Percentiles rank a stretch among this genome's conserved stretches.
Evolutionary conservation across 768 basidiomycete species (phyloP).

Genomic region (Russula brevipes): DNA sequence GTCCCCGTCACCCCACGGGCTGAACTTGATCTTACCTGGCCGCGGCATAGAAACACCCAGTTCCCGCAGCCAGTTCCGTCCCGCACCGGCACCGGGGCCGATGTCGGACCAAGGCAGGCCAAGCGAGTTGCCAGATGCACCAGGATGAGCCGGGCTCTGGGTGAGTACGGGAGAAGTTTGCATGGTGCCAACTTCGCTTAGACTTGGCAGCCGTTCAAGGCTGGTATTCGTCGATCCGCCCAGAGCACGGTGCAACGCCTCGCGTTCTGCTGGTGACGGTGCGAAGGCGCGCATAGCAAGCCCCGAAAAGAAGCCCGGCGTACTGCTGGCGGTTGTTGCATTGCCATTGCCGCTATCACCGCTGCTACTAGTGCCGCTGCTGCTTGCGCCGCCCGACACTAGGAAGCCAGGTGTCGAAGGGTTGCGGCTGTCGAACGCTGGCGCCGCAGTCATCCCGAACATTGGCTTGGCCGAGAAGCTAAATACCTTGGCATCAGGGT

Average conservation of each 20-base stretch:
- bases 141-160: slow-evolving; percentile 33
- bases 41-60: slow-evolving; percentile 45
- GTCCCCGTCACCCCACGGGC: slow-evolving; percentile 79
- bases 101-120: slow-evolving; percentile 26
- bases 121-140: slow-evolving; percentile 13
- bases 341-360: background rate
- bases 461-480: slow-evolving; percentile 40
- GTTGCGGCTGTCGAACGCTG: slow-evolving; percentile 24
- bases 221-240: slow-evolving; percentile 70
- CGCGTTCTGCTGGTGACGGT: slow-evolving; percentile 82
- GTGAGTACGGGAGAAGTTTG: slow-evolving; percentile 59
- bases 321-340: background rate
- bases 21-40: slow-evolving; percentile 66
- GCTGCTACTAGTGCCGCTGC: background rate
- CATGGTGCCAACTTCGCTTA: slow-evolving; percentile 70
- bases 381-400: background rate
- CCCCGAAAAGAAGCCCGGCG: slow-evolving; percentile 32
- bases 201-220: slow-evolving; percentile 70
- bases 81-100: slow-evolving; percentile 22
- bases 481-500: slow-evolving; percentile 85
- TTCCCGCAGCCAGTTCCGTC: slow-evolving; percentile 61
- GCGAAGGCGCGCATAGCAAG: slow-evolving; percentile 72
- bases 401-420: slow-evolving; percentile 13
- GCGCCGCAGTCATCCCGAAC: slow-evolving; percentile 20
- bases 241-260: slow-evolving; percentile 74